Percentiles rank a stretch among this genome's conserved stretches.
Conservation (phyloP, 2,329 filamentous ascomycete genomes). For the Trematosphaeria pertusa region DNA sequence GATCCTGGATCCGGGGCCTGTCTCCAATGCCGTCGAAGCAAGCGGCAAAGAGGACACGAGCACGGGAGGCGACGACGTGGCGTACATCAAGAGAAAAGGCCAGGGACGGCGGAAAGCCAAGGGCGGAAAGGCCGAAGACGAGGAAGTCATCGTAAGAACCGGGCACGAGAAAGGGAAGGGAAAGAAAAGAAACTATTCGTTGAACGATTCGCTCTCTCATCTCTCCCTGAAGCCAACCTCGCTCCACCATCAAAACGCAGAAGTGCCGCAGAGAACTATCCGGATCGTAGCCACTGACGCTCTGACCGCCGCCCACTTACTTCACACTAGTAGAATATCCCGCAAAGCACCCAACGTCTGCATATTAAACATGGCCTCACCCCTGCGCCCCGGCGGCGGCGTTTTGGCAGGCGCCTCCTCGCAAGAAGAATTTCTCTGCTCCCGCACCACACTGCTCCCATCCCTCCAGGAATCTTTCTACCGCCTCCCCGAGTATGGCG, state of each 20-base stretch:
- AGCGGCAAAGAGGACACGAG: constrained; percentile 3
- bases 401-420: constrained; percentile 65
- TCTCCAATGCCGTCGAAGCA: not conserved
- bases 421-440: constrained; percentile 69
- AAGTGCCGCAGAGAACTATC: constrained; percentile 44
- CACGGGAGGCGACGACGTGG: constrained; percentile 17
- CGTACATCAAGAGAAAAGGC: constrained; percentile 43
- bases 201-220: constrained; percentile 18
- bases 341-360: constrained; percentile 52
- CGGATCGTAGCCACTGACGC: constrained; percentile 60
- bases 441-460: constrained; percentile 65
- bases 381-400: constrained; percentile 66
- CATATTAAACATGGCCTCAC: constrained; percentile 70
- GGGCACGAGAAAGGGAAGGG: constrained; percentile 16
- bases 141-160: constrained; percentile 7
- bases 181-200: constrained; percentile 14
- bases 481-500: constrained; percentile 64
- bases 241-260: not conserved
- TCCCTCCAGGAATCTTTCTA: constrained; percentile 66
- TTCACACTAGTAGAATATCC: constrained; percentile 24
- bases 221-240: constrained; percentile 9
- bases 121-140: constrained; percentile 8
- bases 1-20: constrained; percentile 47
- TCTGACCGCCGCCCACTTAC: constrained; percentile 58
- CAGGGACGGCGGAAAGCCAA: constrained; percentile 41